Conservation (phyloP, 2,329 filamentous ascomycete genomes). For the Fusarium buxicola region DNA sequence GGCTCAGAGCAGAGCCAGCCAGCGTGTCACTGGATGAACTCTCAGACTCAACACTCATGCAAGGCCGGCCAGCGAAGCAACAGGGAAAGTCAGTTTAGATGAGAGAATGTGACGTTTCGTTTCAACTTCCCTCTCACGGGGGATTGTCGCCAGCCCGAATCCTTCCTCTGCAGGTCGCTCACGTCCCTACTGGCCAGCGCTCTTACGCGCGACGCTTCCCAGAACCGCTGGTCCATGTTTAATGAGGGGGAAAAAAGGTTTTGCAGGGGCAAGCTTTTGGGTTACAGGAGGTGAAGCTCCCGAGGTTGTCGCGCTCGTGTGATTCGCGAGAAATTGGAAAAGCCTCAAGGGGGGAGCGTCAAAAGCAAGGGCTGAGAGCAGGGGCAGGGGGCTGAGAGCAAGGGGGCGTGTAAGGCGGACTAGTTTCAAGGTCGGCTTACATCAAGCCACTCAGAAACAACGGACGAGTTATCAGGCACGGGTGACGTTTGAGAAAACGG, state of each 20-base stretch:
- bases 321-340: constrained; percentile 11
- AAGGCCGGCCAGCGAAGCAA: constrained; percentile 30
- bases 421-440: constrained; percentile 4
- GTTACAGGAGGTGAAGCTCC: constrained; percentile 6
- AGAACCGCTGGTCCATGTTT: constrained; percentile 5
- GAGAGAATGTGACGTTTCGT: constrained; percentile 23
- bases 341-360: constrained; percentile 7
- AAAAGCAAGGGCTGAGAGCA: constrained; percentile 16
- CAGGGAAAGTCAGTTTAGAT: neutral
- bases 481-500: constrained; percentile 1
- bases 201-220: neutral
- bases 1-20: constrained; percentile 1
- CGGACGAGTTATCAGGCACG: neutral
- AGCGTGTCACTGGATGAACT: neutral
- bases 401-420: constrained; percentile 17
- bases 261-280: constrained; percentile 6
- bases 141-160: constrained; percentile 27
- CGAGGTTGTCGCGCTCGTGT: constrained; percentile 4
- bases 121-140: constrained; percentile 7
- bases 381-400: constrained; percentile 19
- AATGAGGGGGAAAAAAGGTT: constrained; percentile 2
- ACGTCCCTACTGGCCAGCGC: constrained; percentile 11
- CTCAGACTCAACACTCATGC: constrained; percentile 10
- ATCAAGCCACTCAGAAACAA: constrained; percentile 5
- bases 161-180: constrained; percentile 27